Evolutionary conservation across 176 grass and related monocot genomes (phyloP).

Genomic region (Ampelocalamus luodianensis): DNA sequence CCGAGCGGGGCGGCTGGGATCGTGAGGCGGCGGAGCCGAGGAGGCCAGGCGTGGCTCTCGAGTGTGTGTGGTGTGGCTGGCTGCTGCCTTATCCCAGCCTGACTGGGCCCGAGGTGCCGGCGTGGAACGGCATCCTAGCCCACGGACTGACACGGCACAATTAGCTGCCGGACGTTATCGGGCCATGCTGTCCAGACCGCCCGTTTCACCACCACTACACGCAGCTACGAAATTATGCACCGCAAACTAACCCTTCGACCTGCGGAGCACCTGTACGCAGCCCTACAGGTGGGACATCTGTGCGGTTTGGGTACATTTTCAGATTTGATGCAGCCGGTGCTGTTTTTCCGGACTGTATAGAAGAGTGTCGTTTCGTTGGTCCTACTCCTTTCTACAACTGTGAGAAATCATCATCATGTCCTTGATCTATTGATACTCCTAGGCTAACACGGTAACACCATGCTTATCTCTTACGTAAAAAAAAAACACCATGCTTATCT

Average conservation of each 20-base stretch:
- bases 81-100: no score
- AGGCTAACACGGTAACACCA: neutral
- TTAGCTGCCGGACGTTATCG: no score
- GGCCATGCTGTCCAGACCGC: no score
- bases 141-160: no score
- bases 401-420: neutral
- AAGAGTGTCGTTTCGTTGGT: neutral
- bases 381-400: neutral
- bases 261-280: neutral
- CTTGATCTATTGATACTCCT: neutral
- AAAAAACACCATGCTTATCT: neutral
- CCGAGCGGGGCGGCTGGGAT: no score
- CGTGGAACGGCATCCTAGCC: rapidly evolving
- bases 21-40: no score
- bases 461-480: no score
- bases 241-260: neutral
- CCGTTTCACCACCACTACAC: no score
- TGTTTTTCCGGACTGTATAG: neutral
- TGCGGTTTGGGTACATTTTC: neutral
- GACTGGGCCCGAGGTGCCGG: no score
- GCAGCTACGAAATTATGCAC: no score
- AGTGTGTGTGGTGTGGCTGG: no score
- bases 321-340: neutral
- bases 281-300: neutral
- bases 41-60: no score